Conservation (phyloP, 2,329 filamentous ascomycete genomes). For the Neodidymelliopsis sp. region DNA sequence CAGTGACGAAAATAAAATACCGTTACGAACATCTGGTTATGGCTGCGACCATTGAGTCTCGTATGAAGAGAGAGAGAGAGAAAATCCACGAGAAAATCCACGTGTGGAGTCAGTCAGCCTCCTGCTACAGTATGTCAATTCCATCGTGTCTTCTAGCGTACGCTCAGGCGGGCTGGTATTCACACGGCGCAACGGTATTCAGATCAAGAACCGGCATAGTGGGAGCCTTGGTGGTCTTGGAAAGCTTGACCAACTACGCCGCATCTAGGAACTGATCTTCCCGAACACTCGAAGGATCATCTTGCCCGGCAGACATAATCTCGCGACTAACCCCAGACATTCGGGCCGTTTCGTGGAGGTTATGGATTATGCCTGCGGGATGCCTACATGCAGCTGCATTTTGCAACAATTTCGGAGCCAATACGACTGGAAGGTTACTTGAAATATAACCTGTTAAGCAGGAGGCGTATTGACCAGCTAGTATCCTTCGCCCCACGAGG, state of each 20-base stretch:
- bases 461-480: too few species aligned
- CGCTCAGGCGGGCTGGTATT: not conserved
- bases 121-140: not conserved
- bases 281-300: conserved; percentile 2
- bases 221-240: conserved; percentile 1
- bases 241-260: conserved; percentile 11
- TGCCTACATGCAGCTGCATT: not conserved
- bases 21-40: too few species aligned
- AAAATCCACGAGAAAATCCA: not conserved
- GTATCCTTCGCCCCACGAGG: not conserved
- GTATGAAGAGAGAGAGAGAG: too few species aligned
- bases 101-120: not conserved
- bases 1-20: not conserved
- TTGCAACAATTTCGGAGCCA: too few species aligned
- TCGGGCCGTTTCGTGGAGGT: not conserved
- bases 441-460: too few species aligned
- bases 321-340: not conserved
- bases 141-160: not conserved
- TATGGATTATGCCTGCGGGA: not conserved
- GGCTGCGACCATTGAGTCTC: too few species aligned
- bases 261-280: conserved; percentile 10
- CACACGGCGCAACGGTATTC: not conserved
- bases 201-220: conserved; percentile 4
- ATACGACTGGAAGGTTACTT: too few species aligned
- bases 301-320: conserved; percentile 1